Base-by-base conservation (phyloP, 2,329 filamentous ascomycete species). In the Phaeosphaeriaceae sp. region DNA sequence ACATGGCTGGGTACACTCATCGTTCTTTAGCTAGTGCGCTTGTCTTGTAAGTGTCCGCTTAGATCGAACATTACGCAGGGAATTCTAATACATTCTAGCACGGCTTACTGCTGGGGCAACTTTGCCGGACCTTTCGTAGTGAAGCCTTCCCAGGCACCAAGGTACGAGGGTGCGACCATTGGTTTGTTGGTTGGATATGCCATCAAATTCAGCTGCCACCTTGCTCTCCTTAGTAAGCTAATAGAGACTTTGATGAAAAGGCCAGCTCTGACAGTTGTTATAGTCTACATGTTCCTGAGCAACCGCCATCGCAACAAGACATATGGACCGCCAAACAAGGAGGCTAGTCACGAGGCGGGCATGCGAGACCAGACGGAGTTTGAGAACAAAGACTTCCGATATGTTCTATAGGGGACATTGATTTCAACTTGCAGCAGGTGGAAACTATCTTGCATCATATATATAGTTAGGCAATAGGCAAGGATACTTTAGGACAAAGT, bases 321-420 rank as follows among this genome's bases (percentile, higher is more conserved):
- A 47, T 47, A 47, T 25, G 44, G 44, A 9, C 7, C 21, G 10
- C 21, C 57, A 19, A 60, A 24, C 63, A 79, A 52, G 76, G 77
- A 66, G 62, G 68, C 48, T 47, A 60, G 25, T 72, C 72, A 67
- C 25, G 77, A 80, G 48, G 74, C 73, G 1, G 78, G 78, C 1
- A 81, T 80, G 77, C 70, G 70, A 48, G 78, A 80, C 50, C 51
- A 70, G 36, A 80, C 78, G 0, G 75, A 79, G 59, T 80, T 79
- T 54, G 72, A 80, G 54, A 81, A 81, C 55, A 79, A 76, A 57
- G 70, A 79, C 33, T 81, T 81, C 52, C 61, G 78, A 45, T 81
- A 81, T 59, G 78, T 80, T 2, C 48, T 68, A 31, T 61, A 58
- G 25, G 25, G 5, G 25, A 9, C 9, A 5, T 27, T 27, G 25